Conservation (phyloP, 352 stramenopile species). For the Globisporangium nodosum region DNA sequence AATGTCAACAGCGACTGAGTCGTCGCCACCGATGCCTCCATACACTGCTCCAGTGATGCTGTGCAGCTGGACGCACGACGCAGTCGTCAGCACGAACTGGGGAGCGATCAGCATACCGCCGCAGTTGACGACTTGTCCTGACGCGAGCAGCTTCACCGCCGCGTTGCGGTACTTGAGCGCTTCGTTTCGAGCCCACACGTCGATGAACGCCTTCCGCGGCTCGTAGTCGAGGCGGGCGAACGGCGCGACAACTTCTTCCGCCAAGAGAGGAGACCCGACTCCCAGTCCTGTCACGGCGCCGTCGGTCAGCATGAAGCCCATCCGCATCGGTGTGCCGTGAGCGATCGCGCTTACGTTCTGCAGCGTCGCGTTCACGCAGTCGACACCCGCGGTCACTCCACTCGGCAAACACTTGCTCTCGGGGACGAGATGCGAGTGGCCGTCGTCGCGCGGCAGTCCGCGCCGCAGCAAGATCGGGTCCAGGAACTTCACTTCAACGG, state of each 20-base stretch:
- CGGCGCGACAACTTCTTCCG: not conserved
- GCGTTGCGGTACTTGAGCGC: not conserved
- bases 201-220: not conserved
- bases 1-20: not conserved
- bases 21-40: not conserved
- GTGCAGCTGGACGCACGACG: not conserved
- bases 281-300: not conserved
- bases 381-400: not conserved
- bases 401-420: not conserved
- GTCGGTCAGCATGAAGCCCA: constrained; percentile 1
- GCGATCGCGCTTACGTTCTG: not conserved
- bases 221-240: not conserved
- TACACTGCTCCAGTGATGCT: not conserved
- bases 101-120: constrained; percentile 7
- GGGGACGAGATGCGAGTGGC: not conserved
- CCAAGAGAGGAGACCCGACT: not conserved
- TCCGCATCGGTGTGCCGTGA: not conserved
- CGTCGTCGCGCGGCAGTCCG: not conserved
- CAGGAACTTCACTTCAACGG: not conserved
- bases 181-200: not conserved
- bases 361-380: constrained; percentile 1
- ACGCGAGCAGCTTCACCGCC: not conserved
- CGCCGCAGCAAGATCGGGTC: constrained; percentile 7
- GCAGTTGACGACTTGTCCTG: not conserved
- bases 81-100: constrained; percentile 1